phyloP scores from a whole-genome alignment of 108 stramenopile species.

The Cyclostephanos invisitatus region DNA sequence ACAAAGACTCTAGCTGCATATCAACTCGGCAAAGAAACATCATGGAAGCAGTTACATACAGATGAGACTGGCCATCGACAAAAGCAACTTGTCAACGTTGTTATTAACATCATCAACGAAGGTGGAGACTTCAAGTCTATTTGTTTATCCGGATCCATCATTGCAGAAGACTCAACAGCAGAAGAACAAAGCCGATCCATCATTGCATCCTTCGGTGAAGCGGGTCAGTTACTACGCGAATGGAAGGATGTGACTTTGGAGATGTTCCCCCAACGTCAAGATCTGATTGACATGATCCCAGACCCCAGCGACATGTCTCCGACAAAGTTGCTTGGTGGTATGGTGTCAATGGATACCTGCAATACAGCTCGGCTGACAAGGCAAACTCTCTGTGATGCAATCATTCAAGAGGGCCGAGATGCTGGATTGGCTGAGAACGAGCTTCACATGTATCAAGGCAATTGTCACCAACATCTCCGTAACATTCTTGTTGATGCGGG shows the following conservation, averaged over 20 bases:
- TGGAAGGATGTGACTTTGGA: conserved; percentile 2
- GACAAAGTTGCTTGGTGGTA: conserved; percentile 1
- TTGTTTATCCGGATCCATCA: conserved; percentile 1
- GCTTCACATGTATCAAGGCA: background rate
- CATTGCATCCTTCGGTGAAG: background rate
- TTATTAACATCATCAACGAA: conserved; percentile 3
- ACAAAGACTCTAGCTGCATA: conserved; percentile 16
- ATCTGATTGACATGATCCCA: background rate
- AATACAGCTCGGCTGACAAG: background rate
- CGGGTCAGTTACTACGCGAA: too few relatives aligned
- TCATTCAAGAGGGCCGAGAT: background rate
- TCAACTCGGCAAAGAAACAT: background rate
- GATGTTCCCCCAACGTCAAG: background rate
- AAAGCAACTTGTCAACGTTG: conserved; percentile 7
- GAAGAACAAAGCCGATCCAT: conserved; percentile 2
- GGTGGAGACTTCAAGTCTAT: conserved; percentile 1
- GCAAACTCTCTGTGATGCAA: background rate
- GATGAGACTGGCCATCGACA: conserved; percentile 19
- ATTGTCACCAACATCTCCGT: too few relatives aligned
- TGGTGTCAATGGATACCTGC: background rate
- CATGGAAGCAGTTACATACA: conserved; percentile 17
- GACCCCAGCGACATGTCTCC: background rate
- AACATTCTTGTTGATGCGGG: too few relatives aligned
- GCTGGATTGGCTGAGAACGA: background rate
- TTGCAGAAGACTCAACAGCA: conserved; percentile 13